These are phyloP conservation scores for Mucor indicus DNA, from an alignment of 371 early-diverging fungal species.

Conservation along the genomic window DNA sequence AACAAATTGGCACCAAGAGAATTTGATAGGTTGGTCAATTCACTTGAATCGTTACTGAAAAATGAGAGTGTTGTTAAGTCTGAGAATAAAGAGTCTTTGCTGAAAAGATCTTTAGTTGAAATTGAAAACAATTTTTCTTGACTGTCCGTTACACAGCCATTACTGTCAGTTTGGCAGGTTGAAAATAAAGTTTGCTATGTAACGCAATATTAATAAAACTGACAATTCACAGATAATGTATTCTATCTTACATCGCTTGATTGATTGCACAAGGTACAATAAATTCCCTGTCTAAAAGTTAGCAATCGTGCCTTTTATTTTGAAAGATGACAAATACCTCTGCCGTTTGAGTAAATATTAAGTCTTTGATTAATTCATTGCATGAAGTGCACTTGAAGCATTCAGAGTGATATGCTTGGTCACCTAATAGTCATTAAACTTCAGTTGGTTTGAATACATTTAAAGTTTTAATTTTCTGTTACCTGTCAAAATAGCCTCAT, in stretches of 20 bases:
- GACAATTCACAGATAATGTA: too few species aligned
- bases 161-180: too few species aligned
- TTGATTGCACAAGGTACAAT: slow-evolving; percentile 46
- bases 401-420: slow-evolving; percentile 78
- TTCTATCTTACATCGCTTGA: too few species aligned
- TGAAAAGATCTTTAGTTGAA: too few species aligned
- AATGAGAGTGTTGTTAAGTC: slow-evolving; percentile 19
- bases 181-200: too few species aligned
- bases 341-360: slow-evolving; percentile 80
- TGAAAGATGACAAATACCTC: slow-evolving; percentile 34
- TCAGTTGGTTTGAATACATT: background rate
- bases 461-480: slow-evolving; percentile 1
- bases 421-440: slow-evolving; percentile 43
- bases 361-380: slow-evolving; percentile 66
- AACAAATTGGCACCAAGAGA: slow-evolving; percentile 18
- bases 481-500: slow-evolving; percentile 88
- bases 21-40: slow-evolving; percentile 14
- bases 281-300: slow-evolving; percentile 32
- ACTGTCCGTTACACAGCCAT: too few species aligned
- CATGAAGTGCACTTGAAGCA: slow-evolving; percentile 81
- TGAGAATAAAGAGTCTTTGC: slow-evolving; percentile 4
- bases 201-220: too few species aligned
- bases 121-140: too few species aligned
- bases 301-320: background rate
- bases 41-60: slow-evolving; percentile 17